Percentiles rank a stretch among this genome's conserved stretches.
These are phyloP conservation scores for Physocladia obscura DNA, from an alignment of 192 early-diverging fungal genomes.

Conservation along the genomic window DNA sequence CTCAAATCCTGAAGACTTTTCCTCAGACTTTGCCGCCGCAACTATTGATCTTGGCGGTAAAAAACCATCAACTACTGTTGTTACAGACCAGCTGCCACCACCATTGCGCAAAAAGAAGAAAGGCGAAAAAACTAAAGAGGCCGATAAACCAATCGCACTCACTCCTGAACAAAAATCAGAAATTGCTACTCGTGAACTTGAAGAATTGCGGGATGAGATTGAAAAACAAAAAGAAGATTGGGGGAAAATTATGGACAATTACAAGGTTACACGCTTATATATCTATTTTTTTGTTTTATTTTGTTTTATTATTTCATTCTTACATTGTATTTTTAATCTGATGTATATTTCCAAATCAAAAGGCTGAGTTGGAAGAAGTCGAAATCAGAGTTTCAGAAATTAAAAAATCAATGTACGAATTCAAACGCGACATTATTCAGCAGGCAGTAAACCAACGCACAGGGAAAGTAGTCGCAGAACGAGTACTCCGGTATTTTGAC, in stretches of 20 bases:
- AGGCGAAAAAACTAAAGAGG: slow-evolving; percentile 47
- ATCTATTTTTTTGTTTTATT: background rate
- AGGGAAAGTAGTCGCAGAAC: slow-evolving; percentile 57
- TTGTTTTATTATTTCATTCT: background rate
- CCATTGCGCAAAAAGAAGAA: slow-evolving; percentile 60
- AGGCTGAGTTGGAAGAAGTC: slow-evolving; percentile 63
- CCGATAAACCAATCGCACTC: slow-evolving; percentile 44
- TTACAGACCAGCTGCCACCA: no score
- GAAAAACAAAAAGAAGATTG: slow-evolving; percentile 62
- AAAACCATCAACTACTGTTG: no score
- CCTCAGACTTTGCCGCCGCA: background rate
- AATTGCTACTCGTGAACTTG: slow-evolving; percentile 60
- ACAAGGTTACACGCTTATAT: slow-evolving; percentile 28
- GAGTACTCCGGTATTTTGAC: slow-evolving; percentile 58
- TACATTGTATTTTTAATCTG: background rate
- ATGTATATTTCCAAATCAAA: background rate
- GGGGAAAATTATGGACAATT: slow-evolving; percentile 58
- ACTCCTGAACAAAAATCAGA: slow-evolving; percentile 62
- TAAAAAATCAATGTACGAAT: slow-evolving; percentile 62
- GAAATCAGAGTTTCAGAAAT: slow-evolving; percentile 54
- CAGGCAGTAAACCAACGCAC: slow-evolving; percentile 51
- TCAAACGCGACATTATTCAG: slow-evolving; percentile 55
- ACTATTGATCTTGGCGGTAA: background rate
- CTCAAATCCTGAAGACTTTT: background rate
- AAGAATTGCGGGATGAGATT: slow-evolving; percentile 63